Evolutionary conservation across 2,329 filamentous ascomycete species (phyloP).

Genomic region (Ilyonectria robusta): DNA sequence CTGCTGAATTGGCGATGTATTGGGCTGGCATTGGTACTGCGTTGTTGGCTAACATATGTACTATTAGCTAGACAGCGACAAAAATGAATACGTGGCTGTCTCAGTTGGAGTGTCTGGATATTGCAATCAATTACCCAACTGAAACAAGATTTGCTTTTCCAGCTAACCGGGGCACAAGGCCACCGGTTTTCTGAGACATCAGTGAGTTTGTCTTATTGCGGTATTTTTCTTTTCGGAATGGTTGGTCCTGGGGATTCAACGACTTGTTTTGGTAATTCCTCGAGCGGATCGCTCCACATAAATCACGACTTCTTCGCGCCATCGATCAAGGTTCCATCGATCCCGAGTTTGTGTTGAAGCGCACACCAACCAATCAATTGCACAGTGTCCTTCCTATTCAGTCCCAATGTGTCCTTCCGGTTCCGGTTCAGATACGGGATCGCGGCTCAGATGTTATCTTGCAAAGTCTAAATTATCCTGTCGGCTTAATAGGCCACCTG

Average conservation of each 20-base stretch:
- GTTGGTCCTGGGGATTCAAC: not conserved
- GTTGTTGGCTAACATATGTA: not conserved
- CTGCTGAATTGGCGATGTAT: not conserved
- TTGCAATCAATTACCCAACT: constrained; percentile 31
- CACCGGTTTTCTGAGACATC: not conserved
- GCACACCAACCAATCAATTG: not conserved
- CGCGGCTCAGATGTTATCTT: not conserved
- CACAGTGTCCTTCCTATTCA: not conserved
- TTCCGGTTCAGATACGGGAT: not conserved
- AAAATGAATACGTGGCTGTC: constrained; percentile 27
- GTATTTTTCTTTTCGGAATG: not conserved
- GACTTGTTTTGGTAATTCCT: too few species aligned
- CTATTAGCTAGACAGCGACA: not conserved
- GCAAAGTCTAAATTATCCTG: not conserved
- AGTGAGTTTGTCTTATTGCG: not conserved
- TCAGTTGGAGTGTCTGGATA: not conserved
- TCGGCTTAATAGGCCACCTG: not conserved
- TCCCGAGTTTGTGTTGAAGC: not conserved
- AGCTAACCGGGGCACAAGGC: not conserved
- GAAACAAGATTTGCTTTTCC: constrained; percentile 35
- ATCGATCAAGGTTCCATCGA: not conserved
- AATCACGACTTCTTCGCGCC: too few species aligned
- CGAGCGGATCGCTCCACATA: not conserved
- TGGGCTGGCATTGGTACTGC: not conserved
- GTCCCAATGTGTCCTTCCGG: not conserved